phyloP scores from a whole-genome alignment of 2,329 filamentous ascomycete species.

The Beauveria medogensis region DNA sequence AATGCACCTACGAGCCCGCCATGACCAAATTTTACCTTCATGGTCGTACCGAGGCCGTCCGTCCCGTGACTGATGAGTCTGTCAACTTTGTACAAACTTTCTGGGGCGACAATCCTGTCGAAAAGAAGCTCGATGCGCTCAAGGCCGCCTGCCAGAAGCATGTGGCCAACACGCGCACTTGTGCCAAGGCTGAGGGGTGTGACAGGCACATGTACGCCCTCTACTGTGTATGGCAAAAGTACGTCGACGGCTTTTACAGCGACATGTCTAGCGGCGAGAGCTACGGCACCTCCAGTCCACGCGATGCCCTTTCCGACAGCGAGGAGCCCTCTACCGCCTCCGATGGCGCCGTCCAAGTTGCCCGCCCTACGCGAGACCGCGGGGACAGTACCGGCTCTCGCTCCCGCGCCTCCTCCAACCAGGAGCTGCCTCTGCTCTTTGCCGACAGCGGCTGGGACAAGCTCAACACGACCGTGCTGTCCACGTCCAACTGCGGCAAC shows the following conservation, averaged over 20 bases:
- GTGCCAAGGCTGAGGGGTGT: constrained; percentile 82
- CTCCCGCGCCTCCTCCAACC: constrained; percentile 28
- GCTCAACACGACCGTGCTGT: constrained; percentile 87
- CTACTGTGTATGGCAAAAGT: constrained; percentile 90
- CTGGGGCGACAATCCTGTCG: constrained; percentile 81
- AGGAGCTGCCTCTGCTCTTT: constrained; percentile 69
- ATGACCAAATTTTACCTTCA: constrained; percentile 96
- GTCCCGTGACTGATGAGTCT: constrained; percentile 74
- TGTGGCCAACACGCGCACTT: constrained; percentile 69
- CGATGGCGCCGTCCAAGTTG: constrained; percentile 24
- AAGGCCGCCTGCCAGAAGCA: constrained; percentile 79
- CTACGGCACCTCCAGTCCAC: constrained; percentile 57
- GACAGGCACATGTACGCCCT: constrained; percentile 91
- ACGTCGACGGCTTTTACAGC: constrained; percentile 63
- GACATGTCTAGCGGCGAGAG: constrained; percentile 44
- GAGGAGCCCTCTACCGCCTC: constrained; percentile 27
- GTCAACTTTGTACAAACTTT: constrained; percentile 89
- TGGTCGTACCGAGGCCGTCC: constrained; percentile 87
- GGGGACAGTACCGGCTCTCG: constrained; percentile 48
- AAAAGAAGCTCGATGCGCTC: constrained; percentile 78
- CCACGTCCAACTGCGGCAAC: constrained; percentile 98
- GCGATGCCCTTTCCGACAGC: constrained; percentile 29
- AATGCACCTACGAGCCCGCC: constrained; percentile 94
- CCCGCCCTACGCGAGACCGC: constrained; percentile 34
- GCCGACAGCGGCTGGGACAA: constrained; percentile 88